These are phyloP conservation scores for Amanita phalloides DNA, from an alignment of 768 basidiomycete genomes.

Conservation along the genomic window DNA sequence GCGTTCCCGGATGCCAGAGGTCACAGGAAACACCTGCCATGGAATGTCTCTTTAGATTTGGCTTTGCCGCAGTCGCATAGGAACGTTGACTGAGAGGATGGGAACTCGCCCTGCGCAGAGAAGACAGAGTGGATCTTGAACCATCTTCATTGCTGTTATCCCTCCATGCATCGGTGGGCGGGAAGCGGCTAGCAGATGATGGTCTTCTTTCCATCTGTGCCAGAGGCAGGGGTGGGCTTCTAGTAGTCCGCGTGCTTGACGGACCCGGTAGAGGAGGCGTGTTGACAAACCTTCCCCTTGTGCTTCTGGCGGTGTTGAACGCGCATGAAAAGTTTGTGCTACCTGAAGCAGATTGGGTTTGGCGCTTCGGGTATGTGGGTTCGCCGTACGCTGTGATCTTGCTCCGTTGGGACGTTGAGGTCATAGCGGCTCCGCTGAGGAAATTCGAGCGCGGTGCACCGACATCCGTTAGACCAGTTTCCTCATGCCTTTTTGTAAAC, in stretches of 20 bases:
- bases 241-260: neutral
- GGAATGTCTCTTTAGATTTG: neutral
- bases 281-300: neutral
- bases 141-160: neutral
- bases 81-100: neutral
- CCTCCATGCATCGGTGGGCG: neutral
- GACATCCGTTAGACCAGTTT: constrained; percentile 7
- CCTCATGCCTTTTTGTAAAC: constrained; percentile 20
- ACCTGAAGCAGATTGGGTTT: constrained; percentile 12
- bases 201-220: neutral
- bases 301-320: constrained; percentile 15
- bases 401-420: constrained; percentile 33
- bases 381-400: constrained; percentile 52
- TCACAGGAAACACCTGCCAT: constrained; percentile 14
- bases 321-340: constrained; percentile 4
- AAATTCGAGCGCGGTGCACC: constrained; percentile 12
- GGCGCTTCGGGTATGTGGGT: constrained; percentile 37
- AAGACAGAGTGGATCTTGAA: neutral
- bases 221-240: neutral
- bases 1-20: constrained; percentile 12
- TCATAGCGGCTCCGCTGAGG: constrained; percentile 22
- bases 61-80: too few relatives aligned
- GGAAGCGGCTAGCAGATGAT: neutral
- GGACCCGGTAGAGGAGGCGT: neutral
- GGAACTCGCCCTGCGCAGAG: neutral